These are phyloP conservation scores for Edaphochlamys debaryana DNA, from an alignment of 139 green algal genomes.

Conservation along the genomic window DNA sequence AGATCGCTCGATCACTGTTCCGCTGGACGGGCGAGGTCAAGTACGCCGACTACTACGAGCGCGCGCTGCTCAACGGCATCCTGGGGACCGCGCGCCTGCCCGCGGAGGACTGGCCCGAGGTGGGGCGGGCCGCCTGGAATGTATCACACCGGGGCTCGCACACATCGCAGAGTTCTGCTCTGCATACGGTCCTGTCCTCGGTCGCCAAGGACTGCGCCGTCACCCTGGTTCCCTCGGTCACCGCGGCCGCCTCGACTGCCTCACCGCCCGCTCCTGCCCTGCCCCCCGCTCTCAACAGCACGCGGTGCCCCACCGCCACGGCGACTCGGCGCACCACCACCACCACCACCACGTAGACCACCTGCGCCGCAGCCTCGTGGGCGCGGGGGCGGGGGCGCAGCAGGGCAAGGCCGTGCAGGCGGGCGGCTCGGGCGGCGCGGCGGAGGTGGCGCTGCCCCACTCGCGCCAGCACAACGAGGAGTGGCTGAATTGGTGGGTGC, in stretches of 20 bases:
- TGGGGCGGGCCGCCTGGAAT: too few species aligned
- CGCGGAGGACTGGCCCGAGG: conserved; percentile 37
- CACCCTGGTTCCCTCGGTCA: too few species aligned
- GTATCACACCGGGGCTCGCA: too few species aligned
- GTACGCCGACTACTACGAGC: conserved; percentile 65
- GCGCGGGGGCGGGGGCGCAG: background rate
- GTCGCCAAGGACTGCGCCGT: too few species aligned
- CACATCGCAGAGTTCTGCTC: too few species aligned
- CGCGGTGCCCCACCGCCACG: conserved; percentile 16
- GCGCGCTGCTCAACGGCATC: conserved; percentile 65
- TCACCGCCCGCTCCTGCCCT: background rate
- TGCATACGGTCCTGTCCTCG: too few species aligned
- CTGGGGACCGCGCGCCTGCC: conserved; percentile 35
- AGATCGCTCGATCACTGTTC: conserved; percentile 65
- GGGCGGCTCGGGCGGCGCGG: background rate
- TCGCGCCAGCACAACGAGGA: conserved; percentile 28
- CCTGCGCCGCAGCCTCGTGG: conserved; percentile 4
- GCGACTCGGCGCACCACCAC: conserved; percentile 13
- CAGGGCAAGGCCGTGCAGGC: background rate
- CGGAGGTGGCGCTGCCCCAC: background rate
- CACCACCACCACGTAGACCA: conserved; percentile 31
- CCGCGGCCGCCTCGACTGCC: too few species aligned
- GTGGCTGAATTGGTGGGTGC: conserved; percentile 32
- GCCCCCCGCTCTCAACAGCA: background rate
- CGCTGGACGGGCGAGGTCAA: conserved; percentile 52